Conservation (phyloP, 2,329 filamentous ascomycete genomes). For the Talaromyces pinophilus region DNA sequence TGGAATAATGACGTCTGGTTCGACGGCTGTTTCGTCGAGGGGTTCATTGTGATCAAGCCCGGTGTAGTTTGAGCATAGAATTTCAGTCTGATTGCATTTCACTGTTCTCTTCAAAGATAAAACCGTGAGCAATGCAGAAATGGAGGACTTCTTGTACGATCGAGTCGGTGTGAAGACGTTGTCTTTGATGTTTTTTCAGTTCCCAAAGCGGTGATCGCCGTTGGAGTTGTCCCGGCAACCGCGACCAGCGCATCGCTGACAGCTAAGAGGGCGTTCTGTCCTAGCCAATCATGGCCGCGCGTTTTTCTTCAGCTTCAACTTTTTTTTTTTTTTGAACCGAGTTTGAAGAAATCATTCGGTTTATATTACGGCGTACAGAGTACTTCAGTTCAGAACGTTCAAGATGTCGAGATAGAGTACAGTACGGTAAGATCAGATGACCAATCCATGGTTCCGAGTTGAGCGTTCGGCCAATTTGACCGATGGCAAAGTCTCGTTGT, state of each 20-base stretch:
- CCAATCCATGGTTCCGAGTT: neutral
- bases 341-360: neutral
- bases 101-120: neutral
- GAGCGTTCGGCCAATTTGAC: constrained; percentile 10
- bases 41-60: constrained; percentile 36
- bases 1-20: constrained; percentile 71
- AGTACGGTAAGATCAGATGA: neutral
- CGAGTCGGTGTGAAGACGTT: neutral
- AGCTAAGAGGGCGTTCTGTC: neutral
- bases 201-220: neutral
- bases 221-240: constrained; percentile 16
- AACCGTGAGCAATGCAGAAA: neutral
- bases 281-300: neutral
- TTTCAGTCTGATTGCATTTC: neutral
- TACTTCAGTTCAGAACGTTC: too few relatives aligned
- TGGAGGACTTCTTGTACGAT: constrained; percentile 3
- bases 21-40: constrained; percentile 46
- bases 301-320: neutral
- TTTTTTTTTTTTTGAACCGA: neutral
- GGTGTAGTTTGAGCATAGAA: neutral
- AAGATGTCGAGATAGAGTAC: neutral
- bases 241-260: neutral
- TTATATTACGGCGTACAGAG: neutral
- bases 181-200: constrained; percentile 9
- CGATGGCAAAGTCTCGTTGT: constrained; percentile 9